Conservation (phyloP, 768 basidiomycete species). For the Plicaturopsis crispa region DNA sequence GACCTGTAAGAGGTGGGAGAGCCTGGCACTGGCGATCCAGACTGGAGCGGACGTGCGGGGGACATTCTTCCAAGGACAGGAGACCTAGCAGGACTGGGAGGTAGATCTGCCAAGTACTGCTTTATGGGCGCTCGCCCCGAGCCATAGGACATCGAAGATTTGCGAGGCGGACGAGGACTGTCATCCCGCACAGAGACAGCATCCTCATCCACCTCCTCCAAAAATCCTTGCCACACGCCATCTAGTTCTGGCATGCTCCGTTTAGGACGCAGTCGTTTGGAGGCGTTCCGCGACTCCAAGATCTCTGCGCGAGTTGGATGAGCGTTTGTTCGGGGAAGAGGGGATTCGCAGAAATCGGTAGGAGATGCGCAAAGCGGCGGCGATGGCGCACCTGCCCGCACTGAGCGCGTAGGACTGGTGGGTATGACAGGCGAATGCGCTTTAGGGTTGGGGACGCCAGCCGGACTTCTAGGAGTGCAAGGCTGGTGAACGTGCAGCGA, state of each 20-base stretch:
- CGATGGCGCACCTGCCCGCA: no score
- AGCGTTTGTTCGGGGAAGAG: background rate
- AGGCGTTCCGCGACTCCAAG: constrained; percentile 1
- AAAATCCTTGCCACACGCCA: constrained; percentile 21
- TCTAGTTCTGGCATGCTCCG: constrained; percentile 16
- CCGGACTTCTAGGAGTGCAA: no score
- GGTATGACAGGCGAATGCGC: no score
- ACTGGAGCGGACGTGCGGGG: no score
- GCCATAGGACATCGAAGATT: no score
- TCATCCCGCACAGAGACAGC: background rate
- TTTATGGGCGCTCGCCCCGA: no score
- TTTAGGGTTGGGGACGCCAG: no score
- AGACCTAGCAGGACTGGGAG: background rate
- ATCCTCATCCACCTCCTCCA: constrained; percentile 17
- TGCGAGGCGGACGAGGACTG: background rate
- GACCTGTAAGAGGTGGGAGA: no score
- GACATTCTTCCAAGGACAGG: no score
- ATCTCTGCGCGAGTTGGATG: background rate
- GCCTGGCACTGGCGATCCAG: no score
- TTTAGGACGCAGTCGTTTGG: constrained; percentile 3
- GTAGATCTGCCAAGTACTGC: background rate
- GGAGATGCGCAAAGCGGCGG: constrained; percentile 7
- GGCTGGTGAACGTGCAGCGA: no score
- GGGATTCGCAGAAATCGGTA: constrained; percentile 1
- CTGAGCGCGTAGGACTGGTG: no score